Evolutionary conservation across 1,284 basidiomycete genomes (phyloP).

Genomic region (Heterobasidion occidentale): DNA sequence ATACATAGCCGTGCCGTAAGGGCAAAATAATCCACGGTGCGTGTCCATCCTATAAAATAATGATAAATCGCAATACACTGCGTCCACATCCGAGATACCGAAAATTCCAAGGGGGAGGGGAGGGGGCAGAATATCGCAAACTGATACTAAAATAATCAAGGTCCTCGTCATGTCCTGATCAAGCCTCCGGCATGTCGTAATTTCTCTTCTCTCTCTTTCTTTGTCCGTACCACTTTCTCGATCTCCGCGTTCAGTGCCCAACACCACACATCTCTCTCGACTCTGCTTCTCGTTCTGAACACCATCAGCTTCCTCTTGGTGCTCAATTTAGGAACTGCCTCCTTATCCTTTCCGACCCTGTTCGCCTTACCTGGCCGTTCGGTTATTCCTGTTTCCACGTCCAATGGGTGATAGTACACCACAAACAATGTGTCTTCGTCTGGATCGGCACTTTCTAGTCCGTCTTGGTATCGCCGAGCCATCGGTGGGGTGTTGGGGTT

Average conservation of each 20-base stretch:
- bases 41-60: background rate
- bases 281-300: slow-evolving; percentile 67
- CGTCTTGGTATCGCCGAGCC: slow-evolving; percentile 71
- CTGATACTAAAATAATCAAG: too few relatives aligned
- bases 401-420: slow-evolving; percentile 51
- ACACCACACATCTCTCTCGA: slow-evolving; percentile 85
- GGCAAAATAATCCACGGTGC: background rate
- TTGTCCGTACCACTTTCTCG: slow-evolving; percentile 60
- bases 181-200: slow-evolving; percentile 51
- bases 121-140: too few relatives aligned
- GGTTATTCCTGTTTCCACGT: slow-evolving; percentile 3
- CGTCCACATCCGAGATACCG: too few relatives aligned
- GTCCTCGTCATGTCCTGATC: slow-evolving; percentile 12
- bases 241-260: slow-evolving; percentile 81
- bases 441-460: slow-evolving; percentile 67
- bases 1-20: background rate
- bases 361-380: background rate
- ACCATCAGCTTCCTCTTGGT: slow-evolving; percentile 58
- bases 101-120: too few relatives aligned
- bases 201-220: slow-evolving; percentile 47
- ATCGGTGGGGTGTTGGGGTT: slow-evolving; percentile 39
- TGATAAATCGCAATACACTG: background rate
- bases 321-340: slow-evolving; percentile 43
- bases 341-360: slow-evolving; percentile 4
- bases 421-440: slow-evolving; percentile 74